phyloP scores from a whole-genome alignment of 225 moss, liverwort and hornwort species.

The Straminergon stramineum region DNA sequence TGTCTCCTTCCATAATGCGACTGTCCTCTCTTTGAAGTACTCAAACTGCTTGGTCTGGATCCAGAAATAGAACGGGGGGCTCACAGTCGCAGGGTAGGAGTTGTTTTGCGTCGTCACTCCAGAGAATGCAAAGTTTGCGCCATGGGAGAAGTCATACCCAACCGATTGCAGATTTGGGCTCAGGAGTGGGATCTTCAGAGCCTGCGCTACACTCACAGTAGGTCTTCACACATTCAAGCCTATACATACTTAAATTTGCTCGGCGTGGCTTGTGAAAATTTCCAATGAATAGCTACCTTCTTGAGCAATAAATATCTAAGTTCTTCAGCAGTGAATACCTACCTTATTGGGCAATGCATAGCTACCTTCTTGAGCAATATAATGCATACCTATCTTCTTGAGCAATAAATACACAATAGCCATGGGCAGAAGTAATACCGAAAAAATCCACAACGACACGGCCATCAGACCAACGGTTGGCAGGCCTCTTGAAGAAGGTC shows the following conservation, averaged over 20 bases:
- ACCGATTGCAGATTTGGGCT: conserved; percentile 14
- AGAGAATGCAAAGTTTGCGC: conserved; percentile 23
- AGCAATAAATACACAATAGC: background rate
- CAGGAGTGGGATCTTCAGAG: conserved; percentile 20
- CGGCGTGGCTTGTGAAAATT: background rate
- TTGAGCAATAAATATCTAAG: background rate
- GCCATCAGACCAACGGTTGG: conserved; percentile 27
- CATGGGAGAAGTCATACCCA: conserved; percentile 13
- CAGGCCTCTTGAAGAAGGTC: conserved; percentile 24
- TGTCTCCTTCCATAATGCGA: background rate
- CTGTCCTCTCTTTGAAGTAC: conserved; percentile 27
- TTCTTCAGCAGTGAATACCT: background rate
- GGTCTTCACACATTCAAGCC: background rate
- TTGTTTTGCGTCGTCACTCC: conserved; percentile 15
- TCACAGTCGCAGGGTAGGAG: background rate
- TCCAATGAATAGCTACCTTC: background rate
- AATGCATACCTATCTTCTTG: too few relatives aligned
- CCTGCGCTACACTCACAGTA: conserved; percentile 15
- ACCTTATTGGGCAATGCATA: background rate
- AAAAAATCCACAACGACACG: conserved; percentile 28
- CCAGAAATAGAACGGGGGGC: conserved; percentile 21
- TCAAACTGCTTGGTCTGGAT: conserved; percentile 18
- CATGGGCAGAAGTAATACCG: background rate
- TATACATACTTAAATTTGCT: background rate
- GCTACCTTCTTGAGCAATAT: background rate